These are phyloP conservation scores for Naumovozyma castellii DNA, from an alignment of 805 yeast genomes.

Conservation along the genomic window DNA sequence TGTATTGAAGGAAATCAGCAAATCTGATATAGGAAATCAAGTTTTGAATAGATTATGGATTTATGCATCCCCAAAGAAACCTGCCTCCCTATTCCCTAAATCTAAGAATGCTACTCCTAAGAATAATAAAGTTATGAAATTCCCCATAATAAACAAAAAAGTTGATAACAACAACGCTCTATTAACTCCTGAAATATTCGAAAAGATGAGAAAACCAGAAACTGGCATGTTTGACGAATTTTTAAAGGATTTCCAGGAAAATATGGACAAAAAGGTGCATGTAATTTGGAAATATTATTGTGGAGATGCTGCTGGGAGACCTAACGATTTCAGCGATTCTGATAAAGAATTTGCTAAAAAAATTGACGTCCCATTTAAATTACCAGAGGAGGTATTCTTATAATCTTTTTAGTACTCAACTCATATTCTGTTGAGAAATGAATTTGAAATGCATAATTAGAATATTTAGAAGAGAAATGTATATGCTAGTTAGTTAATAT, in stretches of 20 bases:
- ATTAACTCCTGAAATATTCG: slow-evolving; percentile 11
- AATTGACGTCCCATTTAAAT: slow-evolving; percentile 42
- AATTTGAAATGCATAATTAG: no score
- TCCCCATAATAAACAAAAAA: not conserved
- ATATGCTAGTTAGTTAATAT: no score
- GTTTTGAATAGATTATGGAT: slow-evolving; percentile 33
- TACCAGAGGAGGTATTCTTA: slow-evolving; percentile 65
- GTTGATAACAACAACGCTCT: not conserved
- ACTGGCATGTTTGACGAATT: slow-evolving; percentile 68
- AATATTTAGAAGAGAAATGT: no score
- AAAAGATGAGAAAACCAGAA: slow-evolving; percentile 58
- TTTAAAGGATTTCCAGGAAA: slow-evolving; percentile 29
- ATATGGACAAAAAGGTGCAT: slow-evolving; percentile 2
- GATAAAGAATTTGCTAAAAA: slow-evolving; percentile 62
- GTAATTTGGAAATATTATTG: slow-evolving; percentile 38
- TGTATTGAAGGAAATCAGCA: slow-evolving; percentile 28
- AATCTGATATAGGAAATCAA: slow-evolving; percentile 18
- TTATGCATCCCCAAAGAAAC: slow-evolving; percentile 56
- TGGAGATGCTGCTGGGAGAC: slow-evolving; percentile 97
- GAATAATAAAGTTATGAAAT: not conserved
- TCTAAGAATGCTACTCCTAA: slow-evolving; percentile 3
- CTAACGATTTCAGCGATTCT: slow-evolving; percentile 66
- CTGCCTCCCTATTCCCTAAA: slow-evolving; percentile 25
- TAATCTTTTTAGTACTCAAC: no score
- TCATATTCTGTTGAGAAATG: no score